Evolutionary conservation across 768 basidiomycete species (phyloP).

Genomic region (Tylopilus sp.): DNA sequence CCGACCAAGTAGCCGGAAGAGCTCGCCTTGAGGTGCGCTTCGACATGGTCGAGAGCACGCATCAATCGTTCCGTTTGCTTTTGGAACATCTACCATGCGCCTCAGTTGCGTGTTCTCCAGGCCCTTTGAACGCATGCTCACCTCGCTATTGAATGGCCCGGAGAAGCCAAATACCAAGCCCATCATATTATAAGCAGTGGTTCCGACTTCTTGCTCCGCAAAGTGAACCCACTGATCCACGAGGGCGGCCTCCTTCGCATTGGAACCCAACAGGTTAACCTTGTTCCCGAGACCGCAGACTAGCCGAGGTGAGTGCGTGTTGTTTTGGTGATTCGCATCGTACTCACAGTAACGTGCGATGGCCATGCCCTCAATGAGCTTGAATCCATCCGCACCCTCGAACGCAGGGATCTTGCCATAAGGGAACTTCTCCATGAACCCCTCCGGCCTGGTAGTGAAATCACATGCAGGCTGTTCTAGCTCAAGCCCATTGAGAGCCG

Average conservation of each 20-base stretch:
- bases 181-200: neutral
- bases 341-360: too few relatives aligned
- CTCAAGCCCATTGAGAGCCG: too few relatives aligned
- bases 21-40: too few relatives aligned
- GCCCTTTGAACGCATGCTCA: neutral
- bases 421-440: too few relatives aligned
- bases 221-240: too few relatives aligned
- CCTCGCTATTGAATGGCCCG: too few relatives aligned
- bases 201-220: conserved; percentile 14
- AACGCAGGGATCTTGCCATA: conserved; percentile 21
- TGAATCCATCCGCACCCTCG: too few relatives aligned
- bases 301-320: neutral
- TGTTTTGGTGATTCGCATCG: neutral
- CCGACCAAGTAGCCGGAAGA: too few relatives aligned
- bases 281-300: too few relatives aligned
- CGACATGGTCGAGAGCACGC: conserved; percentile 8
- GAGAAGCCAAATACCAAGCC: neutral
- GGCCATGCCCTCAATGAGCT: too few relatives aligned
- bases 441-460: conserved; percentile 1
- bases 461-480: conserved; percentile 5
- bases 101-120: neutral
- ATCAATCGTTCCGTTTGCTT: conserved; percentile 4
- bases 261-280: too few relatives aligned
- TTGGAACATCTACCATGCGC: too few relatives aligned
- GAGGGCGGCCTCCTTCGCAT: conserved; percentile 5